Conservation (phyloP, 2,329 filamentous ascomycete species). For the Coccinonectria pachysandricola region DNA sequence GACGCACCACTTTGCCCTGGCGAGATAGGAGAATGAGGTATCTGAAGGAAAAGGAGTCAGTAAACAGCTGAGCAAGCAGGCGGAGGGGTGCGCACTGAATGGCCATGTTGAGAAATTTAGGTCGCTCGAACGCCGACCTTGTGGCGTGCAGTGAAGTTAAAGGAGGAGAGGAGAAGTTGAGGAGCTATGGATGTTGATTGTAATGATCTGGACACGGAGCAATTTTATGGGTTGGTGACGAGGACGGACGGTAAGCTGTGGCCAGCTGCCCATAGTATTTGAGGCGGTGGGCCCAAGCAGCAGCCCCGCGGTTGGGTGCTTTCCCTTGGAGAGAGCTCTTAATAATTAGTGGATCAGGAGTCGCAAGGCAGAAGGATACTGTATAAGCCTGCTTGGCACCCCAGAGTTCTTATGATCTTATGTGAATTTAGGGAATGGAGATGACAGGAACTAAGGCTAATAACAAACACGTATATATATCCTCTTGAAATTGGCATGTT, state of each 20-base stretch:
- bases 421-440: too few species aligned
- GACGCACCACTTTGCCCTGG: slow-evolving; percentile 95
- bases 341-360: too few species aligned
- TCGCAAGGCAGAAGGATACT: too few species aligned
- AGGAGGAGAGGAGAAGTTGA: slow-evolving; percentile 5
- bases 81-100: slow-evolving; percentile 29
- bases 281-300: slow-evolving; percentile 5
- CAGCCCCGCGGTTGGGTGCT: too few species aligned
- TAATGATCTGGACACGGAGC: slow-evolving; percentile 18
- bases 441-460: too few species aligned
- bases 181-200: slow-evolving; percentile 12
- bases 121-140: too few species aligned
- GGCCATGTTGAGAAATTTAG: slow-evolving; percentile 31
- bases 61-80: slow-evolving; percentile 3
- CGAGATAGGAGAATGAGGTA: slow-evolving; percentile 95
- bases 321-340: too few species aligned
- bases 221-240: slow-evolving; percentile 21
- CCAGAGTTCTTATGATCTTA: too few species aligned
- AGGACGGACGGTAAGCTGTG: slow-evolving; percentile 8
- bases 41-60: slow-evolving; percentile 38
- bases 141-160: slow-evolving; percentile 12
- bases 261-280: too few species aligned
- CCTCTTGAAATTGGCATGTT: too few species aligned
- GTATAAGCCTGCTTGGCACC: too few species aligned
- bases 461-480: too few species aligned